Base-by-base conservation (phyloP, 352 stramenopile genomes). In the Phytophthora pinifolia region DNA sequence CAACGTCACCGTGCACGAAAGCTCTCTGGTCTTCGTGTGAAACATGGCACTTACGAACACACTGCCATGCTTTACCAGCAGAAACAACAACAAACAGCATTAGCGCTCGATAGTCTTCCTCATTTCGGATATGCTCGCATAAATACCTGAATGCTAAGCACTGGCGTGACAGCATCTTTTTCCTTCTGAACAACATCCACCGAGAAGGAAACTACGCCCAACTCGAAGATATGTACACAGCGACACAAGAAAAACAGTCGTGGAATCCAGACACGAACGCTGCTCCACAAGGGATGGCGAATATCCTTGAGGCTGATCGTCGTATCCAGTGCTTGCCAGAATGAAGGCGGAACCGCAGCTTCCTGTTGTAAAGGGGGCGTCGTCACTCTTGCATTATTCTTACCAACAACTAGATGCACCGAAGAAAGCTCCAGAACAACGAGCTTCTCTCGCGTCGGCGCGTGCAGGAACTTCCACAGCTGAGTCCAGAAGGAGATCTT, bases 401-500 rank as follows among this genome's bases (percentile, higher is more conserved):
- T 38, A 3, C 57, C 48, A 14, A 87, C 47, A 13, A 74, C 9
- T 2, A 88, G 8, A 20, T 77, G 67, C 2, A 88, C 49, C 10
- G 30, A 46, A n/a, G 59, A 37, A 2, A 88, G 37, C 10, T 76
- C 64, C 29, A 92, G 33, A 10, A 51, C 58, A 7, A 86, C 13
- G 3, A 92, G 56, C 8, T 70, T 71, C 15, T 66, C 53, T 59
- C 67, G 65, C 5, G 65, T 70, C 6, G 75, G 77, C 9, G 77
- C 52, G 9, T 56, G 64, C 9, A 88, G n/a, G 36, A 89, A 89
- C 17, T 41, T 49, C 71, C 68, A 76, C 20, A 88, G 34, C 8
- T 76, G 61, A 9, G 58, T 47, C 80, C 81, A 90, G 38, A 91
- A 56, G 15, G 62, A 70, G 27, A 93, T 57, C n/a, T 69, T 63